Conservation (phyloP, 495 filamentous ascomycete genomes). For the Daldinia decipiens region DNA sequence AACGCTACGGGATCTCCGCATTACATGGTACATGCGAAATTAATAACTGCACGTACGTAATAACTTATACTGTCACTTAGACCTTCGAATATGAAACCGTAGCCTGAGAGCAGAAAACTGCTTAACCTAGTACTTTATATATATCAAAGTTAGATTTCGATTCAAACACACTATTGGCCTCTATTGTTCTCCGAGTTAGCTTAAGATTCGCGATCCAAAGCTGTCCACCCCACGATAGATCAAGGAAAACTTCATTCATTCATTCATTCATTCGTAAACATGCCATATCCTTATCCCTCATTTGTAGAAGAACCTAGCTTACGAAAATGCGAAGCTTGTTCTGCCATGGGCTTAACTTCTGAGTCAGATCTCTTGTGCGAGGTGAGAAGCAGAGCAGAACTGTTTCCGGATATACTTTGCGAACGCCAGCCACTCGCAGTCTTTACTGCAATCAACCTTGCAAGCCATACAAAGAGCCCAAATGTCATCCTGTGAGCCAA, state of each 20-base stretch:
- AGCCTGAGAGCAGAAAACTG: no score
- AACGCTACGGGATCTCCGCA: slow-evolving; percentile 6
- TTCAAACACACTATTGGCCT: not conserved
- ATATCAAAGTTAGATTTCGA: not conserved
- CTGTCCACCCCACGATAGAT: not conserved
- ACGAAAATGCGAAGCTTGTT: not conserved
- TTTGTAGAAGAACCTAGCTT: not conserved
- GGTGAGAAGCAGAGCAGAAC: not conserved
- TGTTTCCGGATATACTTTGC: not conserved
- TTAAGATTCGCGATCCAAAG: not conserved
- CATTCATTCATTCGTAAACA: not conserved
- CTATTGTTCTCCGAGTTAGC: not conserved
- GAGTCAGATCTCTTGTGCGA: not conserved
- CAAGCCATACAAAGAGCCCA: not conserved
- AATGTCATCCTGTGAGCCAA: not conserved
- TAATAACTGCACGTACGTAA: not conserved
- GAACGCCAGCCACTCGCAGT: not conserved
- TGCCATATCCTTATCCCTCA: not conserved
- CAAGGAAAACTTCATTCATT: not conserved
- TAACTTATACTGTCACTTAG: not conserved
- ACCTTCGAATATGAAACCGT: not conserved
- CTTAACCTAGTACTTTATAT: no score
- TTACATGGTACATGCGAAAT: not conserved
- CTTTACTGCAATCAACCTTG: not conserved
- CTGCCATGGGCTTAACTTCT: not conserved